These are phyloP conservation scores for Sicyos edulis DNA, from an alignment of 306 rosid genomes.

Conservation along the genomic window DNA sequence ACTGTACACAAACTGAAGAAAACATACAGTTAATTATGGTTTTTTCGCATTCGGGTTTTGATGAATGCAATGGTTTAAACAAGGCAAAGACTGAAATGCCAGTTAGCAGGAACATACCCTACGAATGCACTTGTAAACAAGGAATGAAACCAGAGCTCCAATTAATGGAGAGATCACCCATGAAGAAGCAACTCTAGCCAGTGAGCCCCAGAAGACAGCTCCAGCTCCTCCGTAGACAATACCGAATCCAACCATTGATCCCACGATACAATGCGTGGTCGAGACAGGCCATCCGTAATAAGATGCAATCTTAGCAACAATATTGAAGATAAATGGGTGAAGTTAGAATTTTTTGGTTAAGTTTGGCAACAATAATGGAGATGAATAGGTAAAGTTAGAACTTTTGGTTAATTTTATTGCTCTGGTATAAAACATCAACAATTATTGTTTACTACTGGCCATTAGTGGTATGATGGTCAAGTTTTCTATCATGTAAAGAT, in stretches of 20 bases:
- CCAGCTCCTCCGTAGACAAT: constrained; percentile 76
- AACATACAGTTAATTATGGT: neutral
- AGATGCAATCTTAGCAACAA: constrained; percentile 63
- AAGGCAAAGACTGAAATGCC: constrained; percentile 2
- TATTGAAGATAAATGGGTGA: constrained; percentile 9
- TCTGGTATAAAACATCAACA: neutral
- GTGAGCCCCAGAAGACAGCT: constrained; percentile 94
- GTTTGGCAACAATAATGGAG: constrained; percentile 35
- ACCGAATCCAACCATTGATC: constrained; percentile 98
- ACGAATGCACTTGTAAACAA: constrained; percentile 88
- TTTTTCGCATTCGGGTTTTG: neutral
- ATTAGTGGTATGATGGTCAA: neutral
- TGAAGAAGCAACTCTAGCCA: constrained; percentile 82
- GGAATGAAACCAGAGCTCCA: constrained; percentile 86
- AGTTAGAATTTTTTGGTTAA: neutral
- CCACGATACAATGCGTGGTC: constrained; percentile 95
- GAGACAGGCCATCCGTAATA: constrained; percentile 96
- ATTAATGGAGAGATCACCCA: constrained; percentile 88
- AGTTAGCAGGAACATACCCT: constrained; percentile 48
- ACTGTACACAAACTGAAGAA: constrained; percentile 76
- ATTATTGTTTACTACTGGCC: neutral
- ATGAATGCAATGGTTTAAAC: neutral
- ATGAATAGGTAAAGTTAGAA: neutral
- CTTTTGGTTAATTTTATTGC: neutral
- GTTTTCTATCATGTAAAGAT: neutral